Evolutionary conservation across 2,329 filamentous ascomycete genomes (phyloP).

Genomic region (Colletotrichum tamarilloi): DNA sequence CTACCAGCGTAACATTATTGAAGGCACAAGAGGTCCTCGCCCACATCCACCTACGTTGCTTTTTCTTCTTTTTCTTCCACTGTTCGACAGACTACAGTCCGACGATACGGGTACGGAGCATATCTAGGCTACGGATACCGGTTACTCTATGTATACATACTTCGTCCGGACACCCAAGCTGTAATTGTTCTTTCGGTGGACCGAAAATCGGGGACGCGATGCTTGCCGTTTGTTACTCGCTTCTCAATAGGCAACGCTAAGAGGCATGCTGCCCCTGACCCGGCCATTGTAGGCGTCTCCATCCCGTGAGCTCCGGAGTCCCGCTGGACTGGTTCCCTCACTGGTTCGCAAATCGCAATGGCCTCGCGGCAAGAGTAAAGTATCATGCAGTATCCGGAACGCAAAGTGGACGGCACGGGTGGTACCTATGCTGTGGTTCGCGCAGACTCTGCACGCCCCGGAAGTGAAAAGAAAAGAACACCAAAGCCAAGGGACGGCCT

Average conservation of each 20-base stretch:
- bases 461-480: conserved; percentile 8
- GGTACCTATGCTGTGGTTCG: neutral
- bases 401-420: neutral
- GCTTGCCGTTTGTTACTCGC: neutral
- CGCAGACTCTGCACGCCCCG: neutral
- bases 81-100: neutral
- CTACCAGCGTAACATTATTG: conserved; percentile 27
- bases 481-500: neutral
- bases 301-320: conserved; percentile 25
- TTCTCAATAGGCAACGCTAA: neutral
- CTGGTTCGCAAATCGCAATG: no score
- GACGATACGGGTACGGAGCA: no score
- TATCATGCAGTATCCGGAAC: neutral
- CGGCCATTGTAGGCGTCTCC: conserved; percentile 11
- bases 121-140: no score
- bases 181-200: neutral
- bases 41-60: conserved; percentile 11
- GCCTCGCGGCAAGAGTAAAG: neutral
- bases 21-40: conserved; percentile 2
- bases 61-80: conserved; percentile 1
- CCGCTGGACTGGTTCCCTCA: neutral
- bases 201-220: conserved; percentile 16
- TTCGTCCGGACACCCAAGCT: neutral
- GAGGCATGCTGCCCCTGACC: conserved; percentile 22
- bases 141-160: no score